These are phyloP conservation scores for Pelargonium australe DNA, from an alignment of 441 rosid genomes.

Conservation along the genomic window DNA sequence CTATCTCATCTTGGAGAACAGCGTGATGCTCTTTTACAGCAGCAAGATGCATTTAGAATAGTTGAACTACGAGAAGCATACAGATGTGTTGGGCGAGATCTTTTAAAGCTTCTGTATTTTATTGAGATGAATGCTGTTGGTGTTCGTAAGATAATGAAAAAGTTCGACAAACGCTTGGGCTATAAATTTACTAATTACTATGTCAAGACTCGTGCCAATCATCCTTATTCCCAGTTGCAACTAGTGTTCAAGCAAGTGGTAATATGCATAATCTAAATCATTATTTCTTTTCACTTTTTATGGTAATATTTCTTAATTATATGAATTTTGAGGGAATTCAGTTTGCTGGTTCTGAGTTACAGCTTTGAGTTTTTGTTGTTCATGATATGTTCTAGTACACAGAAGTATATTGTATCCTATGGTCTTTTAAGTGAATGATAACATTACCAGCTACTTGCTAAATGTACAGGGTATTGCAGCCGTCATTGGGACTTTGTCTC, in stretches of 20 bases:
- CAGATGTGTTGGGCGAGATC: slow-evolving; percentile 41
- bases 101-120: slow-evolving; percentile 39
- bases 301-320: neutral
- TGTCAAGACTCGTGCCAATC: slow-evolving; percentile 49
- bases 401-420: slow-evolving; percentile 12
- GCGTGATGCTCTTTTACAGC: slow-evolving; percentile 28
- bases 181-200: slow-evolving; percentile 44
- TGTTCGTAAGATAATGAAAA: slow-evolving; percentile 45
- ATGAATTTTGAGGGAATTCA: neutral
- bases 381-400: slow-evolving; percentile 13
- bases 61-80: slow-evolving; percentile 37
- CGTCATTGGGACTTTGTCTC: slow-evolving; percentile 47
- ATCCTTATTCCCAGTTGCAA: slow-evolving; percentile 46
- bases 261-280: slow-evolving; percentile 13
- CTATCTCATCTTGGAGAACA: slow-evolving; percentile 30
- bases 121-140: slow-evolving; percentile 50
- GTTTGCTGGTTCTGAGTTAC: neutral
- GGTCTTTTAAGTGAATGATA: neutral
- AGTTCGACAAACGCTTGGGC: slow-evolving; percentile 51
- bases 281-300: slow-evolving; percentile 1
- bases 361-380: neutral
- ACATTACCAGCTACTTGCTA: slow-evolving; percentile 16
- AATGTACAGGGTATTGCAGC: slow-evolving; percentile 50
- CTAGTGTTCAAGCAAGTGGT: slow-evolving; percentile 60
- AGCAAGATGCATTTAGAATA: slow-evolving; percentile 24